These are phyloP conservation scores for Clarireedia monteithiana DNA, from an alignment of 2,329 filamentous ascomycete species.

Conservation along the genomic window DNA sequence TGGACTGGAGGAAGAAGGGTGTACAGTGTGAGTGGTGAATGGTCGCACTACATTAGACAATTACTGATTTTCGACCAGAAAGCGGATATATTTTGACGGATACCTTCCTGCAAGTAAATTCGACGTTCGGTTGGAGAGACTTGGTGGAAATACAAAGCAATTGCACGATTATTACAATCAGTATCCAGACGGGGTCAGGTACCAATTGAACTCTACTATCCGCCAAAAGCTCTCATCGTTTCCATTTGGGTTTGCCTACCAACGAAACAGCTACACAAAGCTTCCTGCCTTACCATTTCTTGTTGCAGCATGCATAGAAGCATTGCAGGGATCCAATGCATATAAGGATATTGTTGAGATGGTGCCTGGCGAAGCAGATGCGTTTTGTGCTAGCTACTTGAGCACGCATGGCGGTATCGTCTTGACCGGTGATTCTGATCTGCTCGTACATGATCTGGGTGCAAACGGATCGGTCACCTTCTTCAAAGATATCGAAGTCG, in stretches of 20 bases:
- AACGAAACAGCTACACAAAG: slow-evolving; percentile 21
- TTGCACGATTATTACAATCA: slow-evolving; percentile 20
- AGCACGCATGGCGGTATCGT: slow-evolving; percentile 46
- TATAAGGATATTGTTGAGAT: slow-evolving; percentile 43
- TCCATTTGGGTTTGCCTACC: slow-evolving; percentile 18
- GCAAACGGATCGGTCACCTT: slow-evolving; percentile 55
- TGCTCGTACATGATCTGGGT: slow-evolving; percentile 67
- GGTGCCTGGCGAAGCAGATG: slow-evolving; percentile 79
- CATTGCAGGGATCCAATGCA: slow-evolving; percentile 40
- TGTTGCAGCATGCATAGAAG: slow-evolving; percentile 69
- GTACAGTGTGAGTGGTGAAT: slow-evolving; percentile 46
- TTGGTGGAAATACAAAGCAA: slow-evolving; percentile 20
- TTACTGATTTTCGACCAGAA: slow-evolving; percentile 34
- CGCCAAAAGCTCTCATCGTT: not conserved
- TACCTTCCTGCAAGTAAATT: slow-evolving; percentile 51
- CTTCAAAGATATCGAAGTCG: slow-evolving; percentile 49
- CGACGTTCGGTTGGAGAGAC: slow-evolving; percentile 20
- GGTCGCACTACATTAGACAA: not conserved
- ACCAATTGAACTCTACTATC: slow-evolving; percentile 6
- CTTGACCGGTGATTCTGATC: slow-evolving; percentile 81
- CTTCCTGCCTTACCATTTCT: slow-evolving; percentile 55
- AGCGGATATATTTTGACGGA: slow-evolving; percentile 79
- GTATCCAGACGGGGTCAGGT: slow-evolving; percentile 13
- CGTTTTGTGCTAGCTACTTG: slow-evolving; percentile 64
- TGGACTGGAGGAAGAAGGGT: slow-evolving; percentile 43